Base-by-base conservation (phyloP, 169 alveolate genomes). In the Theileria orientalis region DNA sequence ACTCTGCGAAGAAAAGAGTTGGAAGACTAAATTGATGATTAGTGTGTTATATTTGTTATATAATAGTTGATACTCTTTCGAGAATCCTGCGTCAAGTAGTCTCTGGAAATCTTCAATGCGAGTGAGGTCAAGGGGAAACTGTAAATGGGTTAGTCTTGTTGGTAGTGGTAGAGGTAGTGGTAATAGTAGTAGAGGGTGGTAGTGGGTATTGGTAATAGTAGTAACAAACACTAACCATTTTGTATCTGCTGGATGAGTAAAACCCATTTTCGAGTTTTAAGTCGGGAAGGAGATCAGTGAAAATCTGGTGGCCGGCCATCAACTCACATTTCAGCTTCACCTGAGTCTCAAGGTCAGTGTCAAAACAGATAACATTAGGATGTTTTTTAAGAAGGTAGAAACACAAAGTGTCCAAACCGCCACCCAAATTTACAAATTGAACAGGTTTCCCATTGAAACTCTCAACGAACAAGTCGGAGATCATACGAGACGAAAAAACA, bases 361-460 rank as follows among this genome's bases (percentile, higher is more conserved):
- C 89, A 56, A 67, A 82, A 32, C 79, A 74, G 9, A 74, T 35
- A 11, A 47, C 74, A 6, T 69, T 69, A 1, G 11, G 42, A 23
- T 66, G 61, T 11, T 72, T 69, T 54, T 82, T 37, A 40, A 49
- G 42, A 1, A 66, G 23, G 73, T 70, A 74, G 42, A 68, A 57
- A 1, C 78, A 41, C 6, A 72, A 9, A 21, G 85, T 82, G 74
- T 82, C 89, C 25, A 82, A 74, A 5, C 89, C 89, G 25, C 82
- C 66, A 2, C 89, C 89, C 32, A 82, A 42, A 49, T 82, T 82
- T 9, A 82, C 89, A 51, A 72, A n/a, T 33, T 82, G 89, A 21
- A 82, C 79, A 0, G 41, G 33, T 32, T 73, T 74, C 13, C 46
- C 83, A 3, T 56, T 64, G 32, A 71, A 71, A 25, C 37, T 44